A percentile compares a stretch with the other conserved stretches of the same genome.
Conservation (phyloP, 164 flowering plant genomes). For the Sedum album region DNA sequence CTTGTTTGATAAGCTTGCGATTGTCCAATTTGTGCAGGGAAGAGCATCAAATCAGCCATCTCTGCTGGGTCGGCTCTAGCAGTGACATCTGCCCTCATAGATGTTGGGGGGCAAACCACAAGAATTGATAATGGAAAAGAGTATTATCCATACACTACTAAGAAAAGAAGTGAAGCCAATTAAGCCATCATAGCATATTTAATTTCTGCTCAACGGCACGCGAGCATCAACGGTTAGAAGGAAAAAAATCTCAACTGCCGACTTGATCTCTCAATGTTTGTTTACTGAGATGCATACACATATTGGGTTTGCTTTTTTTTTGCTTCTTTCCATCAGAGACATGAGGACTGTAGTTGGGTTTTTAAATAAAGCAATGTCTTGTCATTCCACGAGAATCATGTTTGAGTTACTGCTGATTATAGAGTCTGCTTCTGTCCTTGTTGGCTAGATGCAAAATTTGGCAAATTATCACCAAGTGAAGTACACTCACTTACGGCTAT, state of each 20-base stretch:
- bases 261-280: background rate
- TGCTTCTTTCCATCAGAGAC: background rate
- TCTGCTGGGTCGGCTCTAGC: conserved; percentile 92
- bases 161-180: conserved; percentile 39
- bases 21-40: conserved; percentile 24
- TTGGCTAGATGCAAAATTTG: too few relatives aligned
- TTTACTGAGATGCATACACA: background rate
- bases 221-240: background rate
- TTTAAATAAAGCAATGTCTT: background rate
- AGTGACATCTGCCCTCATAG: conserved; percentile 65
- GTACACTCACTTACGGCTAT: too few relatives aligned
- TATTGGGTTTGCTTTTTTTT: background rate
- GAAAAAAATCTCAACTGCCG: background rate
- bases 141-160: conserved; percentile 73
- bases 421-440: background rate
- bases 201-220: too few relatives aligned
- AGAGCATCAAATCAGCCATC: conserved; percentile 68
- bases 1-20: too few relatives aligned
- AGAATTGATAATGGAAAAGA: conserved; percentile 83
- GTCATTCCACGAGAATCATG: too few relatives aligned
- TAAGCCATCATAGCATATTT: too few relatives aligned
- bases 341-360: background rate
- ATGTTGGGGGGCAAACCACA: conserved; percentile 74
- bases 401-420: background rate
- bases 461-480: too few relatives aligned